Conservation (phyloP, 2,329 filamentous ascomycete species). For the Colletotrichum neosansevieriae region DNA sequence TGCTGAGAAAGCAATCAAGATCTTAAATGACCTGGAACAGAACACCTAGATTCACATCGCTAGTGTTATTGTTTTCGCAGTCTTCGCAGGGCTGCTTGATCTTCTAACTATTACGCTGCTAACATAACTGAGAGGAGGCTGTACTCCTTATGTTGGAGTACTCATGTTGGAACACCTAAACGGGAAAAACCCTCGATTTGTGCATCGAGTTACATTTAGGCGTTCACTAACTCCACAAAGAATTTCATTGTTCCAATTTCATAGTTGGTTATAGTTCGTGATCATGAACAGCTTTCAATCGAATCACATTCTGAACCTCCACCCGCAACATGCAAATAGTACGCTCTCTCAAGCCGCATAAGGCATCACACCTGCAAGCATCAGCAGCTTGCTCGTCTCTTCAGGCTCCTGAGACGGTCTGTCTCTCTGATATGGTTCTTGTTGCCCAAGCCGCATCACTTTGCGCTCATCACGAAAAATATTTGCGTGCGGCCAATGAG, state of each 20-base stretch:
- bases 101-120: too few relatives aligned
- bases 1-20: neutral
- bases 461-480: neutral
- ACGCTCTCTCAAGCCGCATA: neutral
- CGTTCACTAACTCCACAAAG: neutral
- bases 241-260: accelerated
- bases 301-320: neutral
- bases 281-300: neutral
- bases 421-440: neutral
- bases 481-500: conserved; percentile 2
- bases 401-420: neutral
- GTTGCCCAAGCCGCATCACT: neutral
- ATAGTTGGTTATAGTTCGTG: neutral
- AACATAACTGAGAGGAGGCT: too few relatives aligned
- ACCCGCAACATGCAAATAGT: accelerated
- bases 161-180: too few relatives aligned
- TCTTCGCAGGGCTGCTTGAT: too few relatives aligned
- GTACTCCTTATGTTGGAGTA: too few relatives aligned
- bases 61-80: too few relatives aligned
- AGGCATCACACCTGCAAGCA: neutral
- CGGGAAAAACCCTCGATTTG: too few relatives aligned
- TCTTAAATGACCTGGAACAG: neutral
- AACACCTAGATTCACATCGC: neutral
- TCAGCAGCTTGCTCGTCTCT: neutral
- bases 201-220: too few relatives aligned